These are phyloP conservation scores for Puccinia polysora DNA, from an alignment of 1,284 basidiomycete species.

Conservation along the genomic window DNA sequence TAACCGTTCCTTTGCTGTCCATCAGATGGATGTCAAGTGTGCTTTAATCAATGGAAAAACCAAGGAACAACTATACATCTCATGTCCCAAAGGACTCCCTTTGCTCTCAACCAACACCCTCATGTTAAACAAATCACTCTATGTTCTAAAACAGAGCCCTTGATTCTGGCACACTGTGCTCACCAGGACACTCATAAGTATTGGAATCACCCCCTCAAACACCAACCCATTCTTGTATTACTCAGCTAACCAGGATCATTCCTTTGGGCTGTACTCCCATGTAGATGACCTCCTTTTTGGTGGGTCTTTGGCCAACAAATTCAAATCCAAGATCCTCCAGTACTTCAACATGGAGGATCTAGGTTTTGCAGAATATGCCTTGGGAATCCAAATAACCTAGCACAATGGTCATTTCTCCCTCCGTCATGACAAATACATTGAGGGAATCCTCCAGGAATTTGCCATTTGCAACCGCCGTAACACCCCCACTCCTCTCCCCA, in stretches of 20 bases:
- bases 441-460: background rate
- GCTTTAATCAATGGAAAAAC: conserved; percentile 10
- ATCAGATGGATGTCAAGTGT: conserved; percentile 2
- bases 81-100: background rate
- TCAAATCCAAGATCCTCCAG: background rate
- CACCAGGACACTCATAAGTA: background rate
- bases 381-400: background rate
- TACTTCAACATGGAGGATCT: conserved; percentile 5
- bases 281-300: background rate
- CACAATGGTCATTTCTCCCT: background rate
- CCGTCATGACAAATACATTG: background rate
- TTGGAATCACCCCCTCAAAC: background rate
- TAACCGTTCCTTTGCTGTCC: background rate
- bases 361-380: background rate
- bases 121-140: background rate
- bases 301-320: background rate
- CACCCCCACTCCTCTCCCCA: background rate
- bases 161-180: background rate
- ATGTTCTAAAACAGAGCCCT: background rate
- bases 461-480: background rate
- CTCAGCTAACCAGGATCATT: background rate
- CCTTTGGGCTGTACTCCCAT: background rate
- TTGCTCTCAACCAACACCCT: background rate
- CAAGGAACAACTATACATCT: background rate
- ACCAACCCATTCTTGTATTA: background rate